Percentiles rank a stretch among this genome's conserved stretches.
Evolutionary conservation across 495 filamentous ascomycete genomes (phyloP).

Genomic region (Neurospora tetraspora): DNA sequence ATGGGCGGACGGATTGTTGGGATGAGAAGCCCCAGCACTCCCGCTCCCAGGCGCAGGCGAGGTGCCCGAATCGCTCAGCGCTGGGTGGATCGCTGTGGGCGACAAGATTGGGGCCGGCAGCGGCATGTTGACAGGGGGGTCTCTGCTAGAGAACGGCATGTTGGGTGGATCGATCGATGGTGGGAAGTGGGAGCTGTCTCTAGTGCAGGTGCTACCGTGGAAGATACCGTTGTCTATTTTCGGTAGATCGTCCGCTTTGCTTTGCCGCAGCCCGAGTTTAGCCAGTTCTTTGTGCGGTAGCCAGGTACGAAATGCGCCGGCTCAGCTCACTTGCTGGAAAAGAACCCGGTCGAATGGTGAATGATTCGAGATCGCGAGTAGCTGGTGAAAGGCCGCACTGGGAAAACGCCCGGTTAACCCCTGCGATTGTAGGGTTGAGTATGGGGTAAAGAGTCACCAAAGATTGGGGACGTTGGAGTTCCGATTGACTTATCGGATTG

Average conservation of each 20-base stretch:
- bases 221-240: neutral
- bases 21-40: neutral
- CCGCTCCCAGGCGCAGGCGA: neutral
- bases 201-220: slow-evolving; percentile 12
- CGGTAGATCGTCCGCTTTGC: neutral
- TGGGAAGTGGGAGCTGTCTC: slow-evolving; percentile 13
- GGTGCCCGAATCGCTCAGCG: slow-evolving; percentile 15
- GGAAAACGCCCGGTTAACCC: neutral
- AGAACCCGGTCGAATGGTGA: neutral
- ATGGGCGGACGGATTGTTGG: neutral
- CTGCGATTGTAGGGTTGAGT: neutral
- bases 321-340: neutral
- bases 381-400: neutral
- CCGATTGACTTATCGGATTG: neutral
- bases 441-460: neutral
- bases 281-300: neutral
- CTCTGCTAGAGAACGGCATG: slow-evolving; percentile 2
- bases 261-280: neutral
- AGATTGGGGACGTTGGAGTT: neutral
- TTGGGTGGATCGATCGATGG: slow-evolving; percentile 12
- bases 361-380: neutral
- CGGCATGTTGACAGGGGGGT: slow-evolving; percentile 19
- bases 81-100: slow-evolving; percentile 31
- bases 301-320: neutral
- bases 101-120: slow-evolving; percentile 27